Evolutionary conservation across 108 stramenopile species (phyloP).

Genomic region (Pelagomonas calceolata): DNA sequence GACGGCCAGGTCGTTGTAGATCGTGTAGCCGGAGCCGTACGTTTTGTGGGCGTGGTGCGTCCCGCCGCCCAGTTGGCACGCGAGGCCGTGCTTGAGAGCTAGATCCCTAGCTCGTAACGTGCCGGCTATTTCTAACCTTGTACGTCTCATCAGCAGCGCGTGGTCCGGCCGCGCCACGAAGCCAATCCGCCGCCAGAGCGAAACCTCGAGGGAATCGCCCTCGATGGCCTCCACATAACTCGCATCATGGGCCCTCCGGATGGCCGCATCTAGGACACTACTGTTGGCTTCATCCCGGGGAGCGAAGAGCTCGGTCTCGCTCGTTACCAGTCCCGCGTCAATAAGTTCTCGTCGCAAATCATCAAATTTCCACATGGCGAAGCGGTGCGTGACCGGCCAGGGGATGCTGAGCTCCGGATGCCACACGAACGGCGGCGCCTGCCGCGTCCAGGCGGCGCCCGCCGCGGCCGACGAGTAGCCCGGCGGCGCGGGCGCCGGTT

Average conservation of each 20-base stretch:
- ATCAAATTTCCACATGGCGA: neutral
- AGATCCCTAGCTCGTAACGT: slow-evolving; percentile 56
- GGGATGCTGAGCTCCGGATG: neutral
- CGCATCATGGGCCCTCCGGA: neutral
- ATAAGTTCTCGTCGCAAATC: neutral
- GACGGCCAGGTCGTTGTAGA: slow-evolving; percentile 64
- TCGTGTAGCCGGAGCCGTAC: slow-evolving; percentile 59
- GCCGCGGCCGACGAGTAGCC: too few relatives aligned
- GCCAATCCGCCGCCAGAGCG: neutral
- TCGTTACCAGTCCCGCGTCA: neutral
- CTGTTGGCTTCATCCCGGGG: neutral
- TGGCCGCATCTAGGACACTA: neutral
- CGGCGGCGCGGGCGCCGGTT: too few relatives aligned
- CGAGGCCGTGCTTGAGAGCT: slow-evolving; percentile 58
- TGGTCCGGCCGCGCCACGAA: neutral
- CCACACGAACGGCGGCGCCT: neutral
- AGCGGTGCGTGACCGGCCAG: neutral
- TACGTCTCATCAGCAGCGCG: slow-evolving; percentile 49
- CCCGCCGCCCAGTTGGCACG: slow-evolving; percentile 63
- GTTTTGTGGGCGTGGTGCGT: slow-evolving; percentile 59
- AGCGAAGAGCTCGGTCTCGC: neutral
- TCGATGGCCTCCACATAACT: neutral
- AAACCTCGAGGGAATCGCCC: neutral
- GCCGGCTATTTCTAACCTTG: slow-evolving; percentile 60
- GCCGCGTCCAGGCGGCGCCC: neutral